phyloP scores from a whole-genome alignment of 2,329 filamentous ascomycete species.

The Bipolaris oryzae region DNA sequence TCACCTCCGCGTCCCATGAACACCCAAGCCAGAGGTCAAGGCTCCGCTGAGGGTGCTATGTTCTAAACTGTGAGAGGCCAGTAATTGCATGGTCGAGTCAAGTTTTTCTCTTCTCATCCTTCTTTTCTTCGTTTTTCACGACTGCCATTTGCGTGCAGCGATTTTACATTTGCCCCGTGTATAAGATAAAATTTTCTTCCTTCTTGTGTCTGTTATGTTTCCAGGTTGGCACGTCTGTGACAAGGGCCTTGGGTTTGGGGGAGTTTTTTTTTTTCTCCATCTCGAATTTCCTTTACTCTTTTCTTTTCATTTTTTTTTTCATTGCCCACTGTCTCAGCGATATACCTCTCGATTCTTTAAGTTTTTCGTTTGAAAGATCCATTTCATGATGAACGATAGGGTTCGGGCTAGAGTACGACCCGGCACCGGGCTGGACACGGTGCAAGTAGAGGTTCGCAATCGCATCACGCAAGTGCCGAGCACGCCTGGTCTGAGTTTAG shows the following conservation, averaged over 20 bases:
- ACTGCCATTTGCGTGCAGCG: constrained; percentile 14
- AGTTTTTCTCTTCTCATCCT: neutral
- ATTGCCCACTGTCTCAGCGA: constrained; percentile 24
- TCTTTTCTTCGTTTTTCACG: constrained; percentile 5
- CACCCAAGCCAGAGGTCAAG: constrained; percentile 16
- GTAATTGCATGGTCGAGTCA: neutral
- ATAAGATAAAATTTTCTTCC: constrained; percentile 6
- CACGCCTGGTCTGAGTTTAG: constrained; percentile 7
- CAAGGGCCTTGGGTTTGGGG: constrained; percentile 20
- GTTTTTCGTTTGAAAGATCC: constrained; percentile 16
- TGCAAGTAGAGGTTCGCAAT: constrained; percentile 25
- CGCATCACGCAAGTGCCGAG: constrained; percentile 12
- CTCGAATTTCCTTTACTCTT: constrained; percentile 8
- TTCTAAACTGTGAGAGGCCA: constrained; percentile 27
- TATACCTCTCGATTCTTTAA: constrained; percentile 39
- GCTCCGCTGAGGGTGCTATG: constrained; percentile 46
- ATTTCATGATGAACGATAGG: constrained; percentile 25
- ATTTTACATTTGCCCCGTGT: neutral
- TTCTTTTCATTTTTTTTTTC: constrained; percentile 2
- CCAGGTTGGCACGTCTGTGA: constrained; percentile 19
- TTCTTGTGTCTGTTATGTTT: constrained; percentile 20
- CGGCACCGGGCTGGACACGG: constrained; percentile 40
- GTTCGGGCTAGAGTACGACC: constrained; percentile 30
- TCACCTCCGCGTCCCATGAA: constrained; percentile 30
- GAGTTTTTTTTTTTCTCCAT: too few relatives aligned